Conservation (phyloP, 2,329 filamentous ascomycete genomes). For the Boeremia lycopersici region DNA sequence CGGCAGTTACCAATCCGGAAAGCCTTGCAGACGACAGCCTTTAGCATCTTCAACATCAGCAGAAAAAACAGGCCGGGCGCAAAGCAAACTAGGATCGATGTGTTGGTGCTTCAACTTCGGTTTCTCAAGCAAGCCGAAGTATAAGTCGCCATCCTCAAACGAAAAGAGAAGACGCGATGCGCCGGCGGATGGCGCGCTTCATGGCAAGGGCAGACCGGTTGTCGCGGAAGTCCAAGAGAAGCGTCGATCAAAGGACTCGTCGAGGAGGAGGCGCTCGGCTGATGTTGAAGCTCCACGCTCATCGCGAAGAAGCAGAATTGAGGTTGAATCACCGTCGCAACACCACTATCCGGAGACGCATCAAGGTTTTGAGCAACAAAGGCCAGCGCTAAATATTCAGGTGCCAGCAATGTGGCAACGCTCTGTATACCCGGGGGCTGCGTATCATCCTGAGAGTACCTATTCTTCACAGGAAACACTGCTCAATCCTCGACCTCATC, state of each 20-base stretch:
- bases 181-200: conserved; percentile 28
- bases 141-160: conserved; percentile 31
- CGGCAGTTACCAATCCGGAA: conserved; percentile 33
- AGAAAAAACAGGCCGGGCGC: conserved; percentile 26
- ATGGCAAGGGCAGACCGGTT: conserved; percentile 30
- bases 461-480: conserved; percentile 45
- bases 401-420: conserved; percentile 40
- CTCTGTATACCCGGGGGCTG: conserved; percentile 24
- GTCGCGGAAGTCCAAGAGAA: conserved; percentile 38
- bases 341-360: conserved; percentile 23
- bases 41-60: conserved; percentile 18
- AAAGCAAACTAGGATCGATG: conserved; percentile 40
- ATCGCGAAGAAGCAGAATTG: conserved; percentile 31
- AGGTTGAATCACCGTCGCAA: conserved; percentile 27
- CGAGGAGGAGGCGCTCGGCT: conserved; percentile 33
- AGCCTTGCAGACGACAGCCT: conserved; percentile 31
- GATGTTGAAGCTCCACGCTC: conserved; percentile 31
- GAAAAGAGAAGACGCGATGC: conserved; percentile 41
- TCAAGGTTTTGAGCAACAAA: conserved; percentile 26
- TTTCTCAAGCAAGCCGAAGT: conserved; percentile 39
- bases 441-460: conserved; percentile 23
- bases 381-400: conserved; percentile 33
- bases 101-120: conserved; percentile 47
- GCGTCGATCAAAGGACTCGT: conserved; percentile 36
- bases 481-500: conserved; percentile 45